Conservation (phyloP, 2,329 filamentous ascomycete species). For the Cytospora chrysosperma region DNA sequence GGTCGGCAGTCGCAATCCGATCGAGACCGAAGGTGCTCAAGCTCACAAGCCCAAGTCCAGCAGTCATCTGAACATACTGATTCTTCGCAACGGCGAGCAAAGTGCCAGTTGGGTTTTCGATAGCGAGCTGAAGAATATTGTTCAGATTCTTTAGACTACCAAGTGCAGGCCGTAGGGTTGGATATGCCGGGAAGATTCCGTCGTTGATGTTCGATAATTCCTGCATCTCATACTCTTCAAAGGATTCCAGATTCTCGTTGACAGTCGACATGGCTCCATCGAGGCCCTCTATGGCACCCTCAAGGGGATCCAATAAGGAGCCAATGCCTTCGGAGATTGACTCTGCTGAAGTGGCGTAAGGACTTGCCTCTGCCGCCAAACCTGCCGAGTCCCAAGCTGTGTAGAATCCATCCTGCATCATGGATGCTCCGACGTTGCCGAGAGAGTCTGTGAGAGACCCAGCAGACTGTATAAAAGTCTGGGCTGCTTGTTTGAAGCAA, state of each 20-base stretch:
- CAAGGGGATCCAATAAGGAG: not conserved
- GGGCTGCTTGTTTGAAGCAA: not conserved
- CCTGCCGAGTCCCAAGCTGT: not conserved
- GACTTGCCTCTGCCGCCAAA: not conserved
- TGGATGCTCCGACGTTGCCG: not conserved
- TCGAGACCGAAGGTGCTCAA: not conserved
- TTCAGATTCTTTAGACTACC: not conserved
- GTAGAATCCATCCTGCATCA: not conserved
- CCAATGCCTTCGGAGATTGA: not conserved
- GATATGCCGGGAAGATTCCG: not conserved
- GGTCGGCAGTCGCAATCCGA: not conserved
- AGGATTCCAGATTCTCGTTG: not conserved
- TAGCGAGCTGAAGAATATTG: not conserved
- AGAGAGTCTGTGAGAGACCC: not conserved
- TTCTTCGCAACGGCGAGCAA: not conserved
- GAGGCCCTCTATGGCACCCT: not conserved
- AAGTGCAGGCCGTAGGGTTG: not conserved
- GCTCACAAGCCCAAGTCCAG: not conserved
- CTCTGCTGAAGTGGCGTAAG: not conserved
- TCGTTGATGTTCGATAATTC: not conserved
- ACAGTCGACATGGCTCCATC: slow-evolving; percentile 4
- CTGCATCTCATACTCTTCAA: not conserved
- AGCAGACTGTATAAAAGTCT: not conserved
- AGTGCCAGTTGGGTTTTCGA: not conserved
- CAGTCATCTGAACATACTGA: not conserved